Percentiles rank a stretch among this genome's conserved stretches.
phyloP scores from a whole-genome alignment of 345 rosid species.

The Gossypium raimondii region DNA sequence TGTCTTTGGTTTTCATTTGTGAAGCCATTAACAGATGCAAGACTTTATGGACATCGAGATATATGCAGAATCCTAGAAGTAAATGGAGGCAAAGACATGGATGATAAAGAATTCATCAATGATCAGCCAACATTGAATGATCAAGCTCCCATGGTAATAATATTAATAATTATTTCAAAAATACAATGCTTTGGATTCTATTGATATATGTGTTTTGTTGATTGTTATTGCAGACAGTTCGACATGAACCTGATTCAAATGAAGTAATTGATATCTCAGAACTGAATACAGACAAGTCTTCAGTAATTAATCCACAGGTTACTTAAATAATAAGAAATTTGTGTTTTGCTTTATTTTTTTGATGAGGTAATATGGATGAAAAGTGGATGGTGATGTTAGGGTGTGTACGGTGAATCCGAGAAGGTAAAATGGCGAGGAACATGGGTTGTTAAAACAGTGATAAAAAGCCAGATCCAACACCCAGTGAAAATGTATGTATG shows the following conservation, averaged over 20 bases:
- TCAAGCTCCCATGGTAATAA: constrained; percentile 6
- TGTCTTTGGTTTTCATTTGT: not conserved
- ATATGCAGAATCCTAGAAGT: constrained; percentile 69
- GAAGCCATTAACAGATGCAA: constrained; percentile 66
- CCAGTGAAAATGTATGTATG: constrained; percentile 36
- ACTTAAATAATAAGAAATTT: not conserved
- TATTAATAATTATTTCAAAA: not conserved
- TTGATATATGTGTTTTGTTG: not conserved
- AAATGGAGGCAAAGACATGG: constrained; percentile 43
- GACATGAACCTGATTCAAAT: constrained; percentile 35
- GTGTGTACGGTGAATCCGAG: constrained; percentile 45
- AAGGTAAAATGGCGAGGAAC: constrained; percentile 66
- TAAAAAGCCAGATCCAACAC: constrained; percentile 41
- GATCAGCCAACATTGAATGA: constrained; percentile 44
- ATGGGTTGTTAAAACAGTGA: constrained; percentile 57
- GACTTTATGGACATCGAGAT: constrained; percentile 50
- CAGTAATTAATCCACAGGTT: constrained; percentile 46
- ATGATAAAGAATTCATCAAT: constrained; percentile 28
- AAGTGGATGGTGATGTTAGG: constrained; percentile 28
- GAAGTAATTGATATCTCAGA: constrained; percentile 56
- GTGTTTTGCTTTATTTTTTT: too few species aligned
- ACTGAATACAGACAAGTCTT: constrained; percentile 30
- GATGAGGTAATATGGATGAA: not conserved
- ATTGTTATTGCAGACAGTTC: constrained; percentile 32
- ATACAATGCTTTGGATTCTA: not conserved